Evolutionary conservation across 2,329 filamentous ascomycete genomes (phyloP).

Genomic region (Paraphoma sp.): DNA sequence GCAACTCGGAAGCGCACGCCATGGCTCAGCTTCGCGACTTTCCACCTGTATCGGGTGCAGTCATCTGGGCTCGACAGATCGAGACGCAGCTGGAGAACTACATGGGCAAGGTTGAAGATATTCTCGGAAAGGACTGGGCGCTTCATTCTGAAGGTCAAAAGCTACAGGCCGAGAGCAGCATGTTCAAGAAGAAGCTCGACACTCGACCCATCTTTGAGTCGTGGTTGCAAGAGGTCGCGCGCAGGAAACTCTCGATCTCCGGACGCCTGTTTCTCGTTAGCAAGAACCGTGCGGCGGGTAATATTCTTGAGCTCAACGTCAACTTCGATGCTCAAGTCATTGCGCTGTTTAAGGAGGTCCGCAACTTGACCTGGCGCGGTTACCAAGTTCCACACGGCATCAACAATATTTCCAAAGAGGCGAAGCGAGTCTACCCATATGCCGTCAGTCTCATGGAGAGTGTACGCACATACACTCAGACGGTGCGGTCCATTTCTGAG

Average conservation of each 20-base stretch:
- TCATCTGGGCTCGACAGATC: constrained; percentile 97
- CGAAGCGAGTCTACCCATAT: constrained; percentile 97
- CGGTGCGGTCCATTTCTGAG: constrained; percentile 78
- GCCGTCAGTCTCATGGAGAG: constrained; percentile 99
- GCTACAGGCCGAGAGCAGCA: constrained; percentile 85
- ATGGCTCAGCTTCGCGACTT: constrained; percentile 98
- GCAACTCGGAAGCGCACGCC: constrained; percentile 94
- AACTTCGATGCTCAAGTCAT: constrained; percentile 99
- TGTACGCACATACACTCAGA: constrained; percentile 91
- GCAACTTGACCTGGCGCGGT: constrained; percentile 93
- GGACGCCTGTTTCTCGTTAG: constrained; percentile 90
- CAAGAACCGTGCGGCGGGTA: constrained; percentile 88
- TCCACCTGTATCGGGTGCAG: constrained; percentile 93
- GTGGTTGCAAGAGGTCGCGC: constrained; percentile 89
- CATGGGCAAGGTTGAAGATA: constrained; percentile 99
- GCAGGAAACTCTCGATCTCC: constrained; percentile 88
- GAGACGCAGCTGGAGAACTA: constrained; percentile 94
- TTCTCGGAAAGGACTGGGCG: constrained; percentile 92
- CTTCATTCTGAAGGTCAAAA: constrained; percentile 95
- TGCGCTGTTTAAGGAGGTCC: constrained; percentile 96
- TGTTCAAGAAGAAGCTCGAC: constrained; percentile 96
- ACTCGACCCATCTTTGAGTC: constrained; percentile 93
- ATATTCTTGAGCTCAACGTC: constrained; percentile 84
- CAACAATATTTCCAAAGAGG: constrained; percentile 95
- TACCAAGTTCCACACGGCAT: constrained; percentile 94